Conservation (phyloP, 345 rosid genomes). For the Kandelia obovata region DNA sequence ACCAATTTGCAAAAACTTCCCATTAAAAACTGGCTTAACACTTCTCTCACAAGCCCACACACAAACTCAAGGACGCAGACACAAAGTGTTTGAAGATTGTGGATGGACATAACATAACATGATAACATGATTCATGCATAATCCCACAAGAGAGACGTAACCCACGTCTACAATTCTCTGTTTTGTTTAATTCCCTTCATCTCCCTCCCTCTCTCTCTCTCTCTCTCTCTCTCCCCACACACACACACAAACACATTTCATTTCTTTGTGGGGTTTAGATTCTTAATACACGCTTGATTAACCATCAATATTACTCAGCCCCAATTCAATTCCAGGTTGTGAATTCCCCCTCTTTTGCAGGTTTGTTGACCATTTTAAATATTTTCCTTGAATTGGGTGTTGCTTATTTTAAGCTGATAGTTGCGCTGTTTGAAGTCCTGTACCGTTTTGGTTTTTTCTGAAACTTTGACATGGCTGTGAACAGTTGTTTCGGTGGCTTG, state of each 20-base stretch:
- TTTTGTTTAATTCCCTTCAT: background rate
- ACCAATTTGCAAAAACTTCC: constrained; percentile 24
- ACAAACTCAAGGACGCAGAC: background rate
- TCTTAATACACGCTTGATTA: constrained; percentile 18
- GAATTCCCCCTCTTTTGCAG: constrained; percentile 19
- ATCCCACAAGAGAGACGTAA: background rate
- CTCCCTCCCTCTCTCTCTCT: no score
- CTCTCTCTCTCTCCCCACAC: background rate
- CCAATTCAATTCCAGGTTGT: constrained; percentile 22
- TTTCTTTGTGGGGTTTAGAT: background rate
- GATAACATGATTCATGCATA: background rate
- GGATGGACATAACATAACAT: background rate
- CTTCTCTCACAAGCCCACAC: background rate
- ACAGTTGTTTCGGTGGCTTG: constrained; percentile 6
- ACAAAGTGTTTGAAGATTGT: constrained; percentile 4
- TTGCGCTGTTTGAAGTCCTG: constrained; percentile 6
- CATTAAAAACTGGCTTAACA: constrained; percentile 19
- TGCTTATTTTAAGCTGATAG: background rate
- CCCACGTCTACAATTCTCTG: background rate
- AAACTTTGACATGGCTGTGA: constrained; percentile 2
- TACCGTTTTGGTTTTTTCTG: background rate
- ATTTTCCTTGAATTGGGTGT: constrained; percentile 19
- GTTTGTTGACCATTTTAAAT: constrained; percentile 9
- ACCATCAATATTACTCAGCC: constrained; percentile 14
- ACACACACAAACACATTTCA: background rate